phyloP scores from a whole-genome alignment of 1,284 basidiomycete species.

The Sporisorium exsertum region DNA sequence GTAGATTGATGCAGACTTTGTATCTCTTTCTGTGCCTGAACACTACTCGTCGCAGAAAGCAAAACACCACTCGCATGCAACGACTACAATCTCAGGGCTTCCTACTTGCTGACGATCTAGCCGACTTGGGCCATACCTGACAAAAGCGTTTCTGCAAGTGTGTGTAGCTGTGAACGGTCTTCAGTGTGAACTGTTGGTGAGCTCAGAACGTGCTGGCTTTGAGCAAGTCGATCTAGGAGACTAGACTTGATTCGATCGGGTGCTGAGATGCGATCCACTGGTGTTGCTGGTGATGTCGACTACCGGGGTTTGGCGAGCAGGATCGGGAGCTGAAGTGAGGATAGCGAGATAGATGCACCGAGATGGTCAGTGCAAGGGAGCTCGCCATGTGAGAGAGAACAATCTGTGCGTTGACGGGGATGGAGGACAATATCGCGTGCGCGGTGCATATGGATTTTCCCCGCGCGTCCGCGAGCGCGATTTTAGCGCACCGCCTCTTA shows the following conservation, averaged over 20 bases:
- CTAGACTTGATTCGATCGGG: background rate
- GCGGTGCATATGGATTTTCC: background rate
- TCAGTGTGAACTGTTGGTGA: background rate
- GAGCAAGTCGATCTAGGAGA: background rate
- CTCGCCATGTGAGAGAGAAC: background rate
- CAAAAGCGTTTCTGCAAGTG: background rate
- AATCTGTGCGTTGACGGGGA: background rate
- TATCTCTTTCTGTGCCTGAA: background rate
- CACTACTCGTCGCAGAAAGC: background rate
- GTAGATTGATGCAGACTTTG: conserved; percentile 21
- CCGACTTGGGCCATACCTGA: background rate
- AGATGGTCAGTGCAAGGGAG: background rate
- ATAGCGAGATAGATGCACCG: conserved; percentile 3
- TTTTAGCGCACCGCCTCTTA: background rate
- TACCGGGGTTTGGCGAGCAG: background rate
- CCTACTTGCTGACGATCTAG: background rate
- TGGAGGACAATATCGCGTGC: background rate
- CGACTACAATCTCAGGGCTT: conserved; percentile 1
- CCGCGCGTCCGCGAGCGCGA: background rate
- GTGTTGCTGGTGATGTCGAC: background rate
- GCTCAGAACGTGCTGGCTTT: background rate
- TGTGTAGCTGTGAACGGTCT: background rate
- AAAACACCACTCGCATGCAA: conserved; percentile 5
- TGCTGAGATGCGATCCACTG: background rate
- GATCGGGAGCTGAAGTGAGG: background rate